Percentiles rank a stretch among this genome's conserved stretches.
Evolutionary conservation across 2,329 filamentous ascomycete species (phyloP).

Genomic region (Aspergillus brasiliensis): DNA sequence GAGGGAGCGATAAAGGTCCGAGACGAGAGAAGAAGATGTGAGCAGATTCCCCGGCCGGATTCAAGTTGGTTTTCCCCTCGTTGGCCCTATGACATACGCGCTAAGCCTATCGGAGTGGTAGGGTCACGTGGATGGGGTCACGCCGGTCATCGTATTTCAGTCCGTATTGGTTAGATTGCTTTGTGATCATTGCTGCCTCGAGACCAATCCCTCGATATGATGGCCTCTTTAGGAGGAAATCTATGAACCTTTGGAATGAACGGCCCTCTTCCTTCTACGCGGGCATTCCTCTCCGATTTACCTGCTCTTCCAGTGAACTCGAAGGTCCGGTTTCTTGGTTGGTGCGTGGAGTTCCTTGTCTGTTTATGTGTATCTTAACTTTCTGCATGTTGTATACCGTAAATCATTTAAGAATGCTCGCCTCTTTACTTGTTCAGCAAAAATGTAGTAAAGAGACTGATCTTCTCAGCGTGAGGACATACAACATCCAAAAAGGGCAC

Average conservation of each 20-base stretch:
- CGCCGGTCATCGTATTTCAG: not conserved
- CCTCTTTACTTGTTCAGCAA: not conserved
- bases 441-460: not conserved
- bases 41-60: not conserved
- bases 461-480: constrained; percentile 59
- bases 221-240: no score
- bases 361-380: not conserved
- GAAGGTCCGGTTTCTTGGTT: constrained; percentile 93
- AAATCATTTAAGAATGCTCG: not conserved
- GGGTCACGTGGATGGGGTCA: constrained; percentile 35
- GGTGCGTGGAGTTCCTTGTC: constrained; percentile 59
- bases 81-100: constrained; percentile 41
- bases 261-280: constrained; percentile 64
- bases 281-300: constrained; percentile 67
- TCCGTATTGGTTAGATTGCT: not conserved
- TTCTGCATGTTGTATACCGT: not conserved
- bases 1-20: not conserved
- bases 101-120: constrained; percentile 30
- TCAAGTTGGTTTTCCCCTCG: constrained; percentile 31
- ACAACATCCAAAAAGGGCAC: constrained; percentile 59
- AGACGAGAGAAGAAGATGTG: not conserved
- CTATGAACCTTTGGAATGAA: constrained; percentile 30
- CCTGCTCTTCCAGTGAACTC: constrained; percentile 55
- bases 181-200: not conserved
- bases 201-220: no score